Base-by-base conservation (phyloP, 1,284 basidiomycete species). In the Dichomitus squalens region DNA sequence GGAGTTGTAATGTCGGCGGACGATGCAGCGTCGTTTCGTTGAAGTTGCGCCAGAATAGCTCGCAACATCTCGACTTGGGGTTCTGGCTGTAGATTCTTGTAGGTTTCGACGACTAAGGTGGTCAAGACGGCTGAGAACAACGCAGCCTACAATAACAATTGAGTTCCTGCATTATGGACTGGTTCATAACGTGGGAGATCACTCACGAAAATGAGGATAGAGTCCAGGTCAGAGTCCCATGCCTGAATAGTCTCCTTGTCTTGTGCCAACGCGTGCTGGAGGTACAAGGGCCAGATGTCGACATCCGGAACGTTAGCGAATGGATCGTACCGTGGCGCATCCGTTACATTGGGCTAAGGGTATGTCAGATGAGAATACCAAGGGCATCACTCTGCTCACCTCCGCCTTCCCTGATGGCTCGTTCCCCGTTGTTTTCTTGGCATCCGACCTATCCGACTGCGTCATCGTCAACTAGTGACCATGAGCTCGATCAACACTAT, bases 41-140 rank as follows among this genome's bases (percentile, higher is more conserved):
- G 66, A 1, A 65, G 50, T 23, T 64, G 57, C 1, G 39, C n/a
- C 3, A 59, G 55, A 2, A 70, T 52, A 3, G 56, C 47, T 6
- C 60, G 60, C 18, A 72, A 56, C 7, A 71, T 48, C 14, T 53
- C 50, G 1, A 61, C 53, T 1, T 66, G 52, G 2, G 55, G 47
- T 46, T 68, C 61, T 1, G 61, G 55, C 23, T 62, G 56, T 2
- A 72, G 54, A 21, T 46, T 60, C 25, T 61, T 36, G 44, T 65
- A 67, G 8, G 64, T 66, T 43, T 68, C 64, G 14, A 68, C 52
- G 5, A 70, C 49, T 36, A 72, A 68, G 1, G 68, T 63, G 4
- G 70, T 68, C 6, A 72, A 46, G 4, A 66, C 64, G 0, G 69
- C 68, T 14, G 71, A 69, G 53, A 68, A 71, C 4, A 71, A 57